A percentile compares a stretch with the other conserved stretches of the same genome.
These are phyloP conservation scores for Hemisphaericaspora xylanilytica DNA, from an alignment of 1,139 yeast genomes.

Conservation along the genomic window DNA sequence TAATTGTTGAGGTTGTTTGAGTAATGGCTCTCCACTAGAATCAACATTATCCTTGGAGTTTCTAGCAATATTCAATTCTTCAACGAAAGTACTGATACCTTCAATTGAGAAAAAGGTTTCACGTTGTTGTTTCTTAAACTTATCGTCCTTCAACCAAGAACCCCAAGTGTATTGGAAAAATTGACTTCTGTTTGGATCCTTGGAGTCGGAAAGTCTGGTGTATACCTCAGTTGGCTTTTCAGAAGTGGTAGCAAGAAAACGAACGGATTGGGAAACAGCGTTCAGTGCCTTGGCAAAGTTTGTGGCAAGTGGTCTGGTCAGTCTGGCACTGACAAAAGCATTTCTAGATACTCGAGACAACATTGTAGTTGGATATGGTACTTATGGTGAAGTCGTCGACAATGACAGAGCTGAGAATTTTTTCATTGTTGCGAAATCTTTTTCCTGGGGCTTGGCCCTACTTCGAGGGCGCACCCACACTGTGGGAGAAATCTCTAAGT, in stretches of 20 bases:
- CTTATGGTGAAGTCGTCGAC: no score
- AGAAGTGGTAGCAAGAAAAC: slow-evolving; percentile 5
- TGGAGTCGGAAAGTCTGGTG: slow-evolving; percentile 57
- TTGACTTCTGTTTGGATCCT: slow-evolving; percentile 67
- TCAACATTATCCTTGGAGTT: slow-evolving; percentile 21
- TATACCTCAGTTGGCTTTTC: slow-evolving; percentile 35
- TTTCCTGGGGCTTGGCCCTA: no score
- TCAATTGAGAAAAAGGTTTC: slow-evolving; percentile 80
- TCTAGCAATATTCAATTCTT: slow-evolving; percentile 30
- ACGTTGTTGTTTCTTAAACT: slow-evolving; percentile 67
- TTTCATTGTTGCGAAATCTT: background rate
- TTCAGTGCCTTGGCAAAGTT: background rate
- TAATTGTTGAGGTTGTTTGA: slow-evolving; percentile 31
- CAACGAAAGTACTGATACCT: slow-evolving; percentile 58
- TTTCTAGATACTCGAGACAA: slow-evolving; percentile 9
- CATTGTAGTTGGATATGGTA: slow-evolving; percentile 5
- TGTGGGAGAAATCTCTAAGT: no score
- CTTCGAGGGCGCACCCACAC: no score
- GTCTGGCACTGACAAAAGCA: slow-evolving; percentile 1
- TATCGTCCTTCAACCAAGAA: slow-evolving; percentile 83
- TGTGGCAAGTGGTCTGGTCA: background rate
- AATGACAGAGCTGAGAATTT: background rate
- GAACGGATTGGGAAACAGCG: slow-evolving; percentile 1
- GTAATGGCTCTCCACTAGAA: slow-evolving; percentile 20
- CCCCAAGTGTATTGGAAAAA: slow-evolving; percentile 95